phyloP scores from a whole-genome alignment of 495 filamentous ascomycete species.

The Pyrenula massariospora region DNA sequence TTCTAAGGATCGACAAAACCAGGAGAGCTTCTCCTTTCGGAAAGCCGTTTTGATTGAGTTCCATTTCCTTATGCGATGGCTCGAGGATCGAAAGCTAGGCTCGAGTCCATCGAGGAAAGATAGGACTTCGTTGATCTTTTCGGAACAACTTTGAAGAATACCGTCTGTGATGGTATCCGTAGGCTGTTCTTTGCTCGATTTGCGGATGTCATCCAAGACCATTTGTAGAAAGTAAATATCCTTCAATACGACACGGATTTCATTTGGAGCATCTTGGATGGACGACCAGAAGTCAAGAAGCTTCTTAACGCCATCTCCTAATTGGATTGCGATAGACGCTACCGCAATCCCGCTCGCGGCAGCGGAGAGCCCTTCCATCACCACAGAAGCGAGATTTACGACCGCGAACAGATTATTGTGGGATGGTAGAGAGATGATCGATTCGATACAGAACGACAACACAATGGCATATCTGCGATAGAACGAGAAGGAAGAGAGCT shows the following conservation, averaged over 20 bases:
- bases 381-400: too few species aligned
- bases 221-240: constrained; percentile 17
- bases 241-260: constrained; percentile 13
- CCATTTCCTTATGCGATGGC: constrained; percentile 9
- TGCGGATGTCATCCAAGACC: constrained; percentile 11
- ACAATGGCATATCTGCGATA: too few species aligned
- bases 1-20: constrained; percentile 6
- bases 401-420: too few species aligned
- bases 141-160: constrained; percentile 2
- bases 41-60: too few species aligned
- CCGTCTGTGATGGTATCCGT: constrained; percentile 3
- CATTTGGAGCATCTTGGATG: constrained; percentile 18
- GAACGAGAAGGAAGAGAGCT: too few species aligned
- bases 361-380: constrained; percentile 17
- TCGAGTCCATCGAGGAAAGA: constrained; percentile 11
- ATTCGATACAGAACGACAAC: too few species aligned
- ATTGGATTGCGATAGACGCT: constrained; percentile 11
- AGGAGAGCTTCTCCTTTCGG: constrained; percentile 12
- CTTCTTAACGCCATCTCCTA: constrained; percentile 16
- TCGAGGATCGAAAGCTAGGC: constrained; percentile 7
- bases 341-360: constrained; percentile 26
- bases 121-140: constrained; percentile 9
- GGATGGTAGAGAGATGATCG: too few species aligned
- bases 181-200: too few species aligned
- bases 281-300: constrained; percentile 21